Evolutionary conservation across 164 flowering plant genomes (phyloP).

Genomic region (Nymphaea thermarum): DNA sequence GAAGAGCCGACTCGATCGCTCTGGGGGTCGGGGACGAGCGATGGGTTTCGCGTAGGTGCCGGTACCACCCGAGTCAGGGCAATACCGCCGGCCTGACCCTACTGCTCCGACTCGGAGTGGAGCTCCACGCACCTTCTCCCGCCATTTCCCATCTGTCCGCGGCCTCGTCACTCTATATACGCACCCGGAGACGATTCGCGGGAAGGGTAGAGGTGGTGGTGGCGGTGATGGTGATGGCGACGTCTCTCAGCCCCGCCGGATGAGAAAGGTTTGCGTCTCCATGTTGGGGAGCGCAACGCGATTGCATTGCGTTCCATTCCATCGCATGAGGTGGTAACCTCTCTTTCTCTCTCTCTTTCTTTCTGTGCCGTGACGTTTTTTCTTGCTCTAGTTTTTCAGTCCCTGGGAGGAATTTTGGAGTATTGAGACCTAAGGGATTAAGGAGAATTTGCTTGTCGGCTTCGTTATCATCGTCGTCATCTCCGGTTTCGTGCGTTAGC

Average conservation of each 20-base stretch:
- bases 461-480: slow-evolving; percentile 7
- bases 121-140: too few species aligned
- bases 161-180: too few species aligned
- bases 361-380: background rate
- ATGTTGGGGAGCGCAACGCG: background rate
- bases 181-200: too few species aligned
- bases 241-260: background rate
- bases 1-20: too few species aligned
- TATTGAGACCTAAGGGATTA: slow-evolving; percentile 4
- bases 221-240: too few species aligned
- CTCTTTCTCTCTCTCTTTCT: background rate
- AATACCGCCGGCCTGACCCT: too few species aligned
- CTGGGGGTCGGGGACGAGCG: too few species aligned
- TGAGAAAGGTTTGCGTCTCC: background rate
- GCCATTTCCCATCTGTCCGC: too few species aligned
- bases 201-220: too few species aligned
- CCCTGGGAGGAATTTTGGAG: slow-evolving; percentile 8
- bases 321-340: background rate
- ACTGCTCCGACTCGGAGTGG: too few species aligned
- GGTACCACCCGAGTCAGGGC: too few species aligned
- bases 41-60: too few species aligned
- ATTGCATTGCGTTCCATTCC: background rate
- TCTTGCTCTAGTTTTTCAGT: slow-evolving; percentile 26
- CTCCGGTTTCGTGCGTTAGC: background rate
- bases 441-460: slow-evolving; percentile 13